Evolutionary conservation across 116 monocot species (phyloP), one percentile per base, ranked within the genome.

Genomic region (Cymodocea nodosa): DNA sequence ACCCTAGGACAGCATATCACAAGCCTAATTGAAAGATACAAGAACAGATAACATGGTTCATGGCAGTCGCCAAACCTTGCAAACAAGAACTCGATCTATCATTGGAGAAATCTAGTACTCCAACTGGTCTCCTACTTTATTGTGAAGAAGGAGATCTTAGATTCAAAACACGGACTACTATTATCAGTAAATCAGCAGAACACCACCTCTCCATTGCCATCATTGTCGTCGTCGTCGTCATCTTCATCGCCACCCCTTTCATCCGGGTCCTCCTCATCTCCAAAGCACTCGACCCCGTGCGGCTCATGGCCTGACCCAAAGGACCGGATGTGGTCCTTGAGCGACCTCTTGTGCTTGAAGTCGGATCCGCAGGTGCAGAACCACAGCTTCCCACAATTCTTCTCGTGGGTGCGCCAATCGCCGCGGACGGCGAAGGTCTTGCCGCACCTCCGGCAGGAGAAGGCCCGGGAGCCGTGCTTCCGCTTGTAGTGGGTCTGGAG

Each of bases 401-500:
- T 90, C 79, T 90, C 90, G 36, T 90, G 90, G 20, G 90, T 90
- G 23, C 90, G 71, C 90, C 90, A 90, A 65, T 90, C 86, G 6
- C 90, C 90, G 6, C 90, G 76, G 11, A 90, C 90, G 2, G 86
- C 90, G 60, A 90, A 81, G 52, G 83, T 68, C 72, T 90, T 90
- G 49, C 83, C 78, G 71, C 92, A 92, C 36, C 92, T 44, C 25
- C 83, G 73, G 73, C 92, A 92, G 4, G 77, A 69, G 70, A 85
- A 92, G 19, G 84, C 80, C 36, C 87, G 23, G 3, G 78, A 75
- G 4, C 89, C 85, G 71, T 94, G 94, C 76, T 94, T 94, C 11
- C 94, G 73, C 76, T 79, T 83, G 83, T 94, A 94, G 84, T 94
- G 94, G n/a, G 84, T 94, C 75, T 94, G 94, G 55, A 94, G 84